A percentile compares a stretch with the other conserved stretches of the same genome.
Conservation (phyloP, 768 basidiomycete species). For the Rhodotorula diobovata region DNA sequence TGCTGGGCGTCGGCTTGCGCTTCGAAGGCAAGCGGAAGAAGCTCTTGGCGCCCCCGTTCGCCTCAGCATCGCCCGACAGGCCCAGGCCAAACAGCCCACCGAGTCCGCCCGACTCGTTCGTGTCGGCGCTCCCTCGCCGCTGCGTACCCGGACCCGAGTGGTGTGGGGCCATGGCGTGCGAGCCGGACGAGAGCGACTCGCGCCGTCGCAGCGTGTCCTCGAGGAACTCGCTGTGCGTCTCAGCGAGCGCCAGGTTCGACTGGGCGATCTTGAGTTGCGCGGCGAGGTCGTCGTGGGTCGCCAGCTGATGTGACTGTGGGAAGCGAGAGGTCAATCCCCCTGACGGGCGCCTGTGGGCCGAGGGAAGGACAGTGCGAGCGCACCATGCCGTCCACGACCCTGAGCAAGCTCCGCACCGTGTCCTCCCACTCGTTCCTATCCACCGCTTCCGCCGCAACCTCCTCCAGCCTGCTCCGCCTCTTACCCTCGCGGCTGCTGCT, state of each 20-base stretch:
- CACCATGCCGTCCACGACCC: conserved; percentile 38
- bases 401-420: conserved; percentile 21
- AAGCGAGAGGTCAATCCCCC: background rate
- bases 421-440: conserved; percentile 27
- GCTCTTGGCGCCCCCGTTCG: conserved; percentile 11
- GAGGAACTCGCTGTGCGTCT: conserved; percentile 35
- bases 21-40: conserved; percentile 28
- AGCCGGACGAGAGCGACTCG: conserved; percentile 6
- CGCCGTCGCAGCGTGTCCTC: conserved; percentile 34
- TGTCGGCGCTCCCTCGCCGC: background rate
- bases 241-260: conserved; percentile 36
- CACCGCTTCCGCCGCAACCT: background rate
- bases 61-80: background rate
- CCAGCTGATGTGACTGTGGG: conserved; percentile 26
- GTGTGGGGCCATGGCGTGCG: background rate
- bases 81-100: background rate
- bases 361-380: background rate
- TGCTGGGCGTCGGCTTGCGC: conserved; percentile 8
- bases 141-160: background rate
- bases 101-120: background rate
- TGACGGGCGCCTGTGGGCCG: too few relatives aligned
- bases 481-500: background rate
- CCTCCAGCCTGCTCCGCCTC: background rate
- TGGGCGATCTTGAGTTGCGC: conserved; percentile 39
- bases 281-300: conserved; percentile 37